Evolutionary conservation across 352 stramenopile genomes (phyloP).

Genomic region (Phytophthora boehmeriae): DNA sequence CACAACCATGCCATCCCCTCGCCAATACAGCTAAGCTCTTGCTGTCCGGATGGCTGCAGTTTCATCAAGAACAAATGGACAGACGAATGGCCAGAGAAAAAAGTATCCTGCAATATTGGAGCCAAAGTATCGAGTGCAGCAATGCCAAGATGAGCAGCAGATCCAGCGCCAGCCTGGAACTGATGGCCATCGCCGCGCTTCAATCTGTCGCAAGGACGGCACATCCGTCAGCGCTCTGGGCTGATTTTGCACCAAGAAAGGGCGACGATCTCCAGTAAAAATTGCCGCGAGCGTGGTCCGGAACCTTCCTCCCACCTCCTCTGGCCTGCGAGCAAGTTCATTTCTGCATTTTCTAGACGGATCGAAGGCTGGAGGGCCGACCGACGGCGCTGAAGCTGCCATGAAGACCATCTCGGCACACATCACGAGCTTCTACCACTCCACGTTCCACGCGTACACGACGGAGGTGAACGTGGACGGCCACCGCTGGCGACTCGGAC

Average conservation of each 20-base stretch:
- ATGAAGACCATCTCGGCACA: slow-evolving; percentile 48
- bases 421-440: slow-evolving; percentile 51
- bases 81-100: too few species aligned
- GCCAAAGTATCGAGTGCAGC: too few species aligned
- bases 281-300: neutral
- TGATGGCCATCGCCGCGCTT: neutral
- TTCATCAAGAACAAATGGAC: too few species aligned
- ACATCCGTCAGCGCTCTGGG: neutral
- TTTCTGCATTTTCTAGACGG: slow-evolving; percentile 2
- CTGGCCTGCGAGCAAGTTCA: neutral
- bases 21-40: too few species aligned
- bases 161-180: neutral
- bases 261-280: neutral
- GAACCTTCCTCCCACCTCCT: too few species aligned
- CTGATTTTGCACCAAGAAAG: slow-evolving; percentile 4
- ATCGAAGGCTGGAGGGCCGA: neutral
- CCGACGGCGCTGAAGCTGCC: neutral
- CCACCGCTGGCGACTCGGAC: slow-evolving; percentile 47
- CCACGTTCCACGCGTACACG: slow-evolving; percentile 62
- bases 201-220: neutral
- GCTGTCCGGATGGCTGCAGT: too few species aligned
- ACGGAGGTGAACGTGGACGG: slow-evolving; percentile 51
- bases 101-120: too few species aligned
- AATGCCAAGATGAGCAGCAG: too few species aligned
- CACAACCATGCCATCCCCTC: too few species aligned